A percentile compares a stretch with the other conserved stretches of the same genome.
Evolutionary conservation across 2,329 filamentous ascomycete species (phyloP).

Genomic region (Talaromyces sp.): DNA sequence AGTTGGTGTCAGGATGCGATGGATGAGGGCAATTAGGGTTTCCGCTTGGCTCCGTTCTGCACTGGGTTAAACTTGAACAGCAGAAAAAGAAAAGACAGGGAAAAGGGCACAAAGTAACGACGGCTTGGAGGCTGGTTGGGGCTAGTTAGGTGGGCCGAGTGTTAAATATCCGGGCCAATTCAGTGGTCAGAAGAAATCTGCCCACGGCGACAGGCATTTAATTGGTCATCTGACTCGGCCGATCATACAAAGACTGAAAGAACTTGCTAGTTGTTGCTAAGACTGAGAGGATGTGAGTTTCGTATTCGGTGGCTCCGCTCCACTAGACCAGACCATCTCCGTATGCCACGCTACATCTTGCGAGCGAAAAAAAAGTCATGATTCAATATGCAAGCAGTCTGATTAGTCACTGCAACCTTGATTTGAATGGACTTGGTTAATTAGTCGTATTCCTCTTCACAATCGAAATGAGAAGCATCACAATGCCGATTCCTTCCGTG

Average conservation of each 20-base stretch:
- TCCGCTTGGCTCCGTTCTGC: background rate
- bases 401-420: constrained; percentile 8
- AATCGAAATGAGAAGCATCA: constrained; percentile 5
- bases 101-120: constrained; percentile 1
- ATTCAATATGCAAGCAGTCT: constrained; percentile 1
- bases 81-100: background rate
- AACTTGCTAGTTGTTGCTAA: background rate
- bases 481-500: constrained; percentile 7
- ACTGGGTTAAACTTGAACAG: background rate
- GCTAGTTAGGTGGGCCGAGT: background rate
- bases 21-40: background rate
- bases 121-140: background rate
- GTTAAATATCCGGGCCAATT: background rate
- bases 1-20: background rate
- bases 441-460: background rate
- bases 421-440: background rate
- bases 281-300: background rate
- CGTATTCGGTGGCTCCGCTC: constrained; percentile 6
- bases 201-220: background rate
- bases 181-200: background rate
- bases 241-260: constrained; percentile 1
- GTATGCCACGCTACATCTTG: background rate
- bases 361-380: background rate
- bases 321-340: constrained; percentile 3
- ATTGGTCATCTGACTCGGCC: constrained; percentile 5